A percentile compares a stretch with the other conserved stretches of the same genome.
These are phyloP conservation scores for Xylaria sp. DNA, from an alignment of 2,329 filamentous ascomycete species.

Conservation along the genomic window DNA sequence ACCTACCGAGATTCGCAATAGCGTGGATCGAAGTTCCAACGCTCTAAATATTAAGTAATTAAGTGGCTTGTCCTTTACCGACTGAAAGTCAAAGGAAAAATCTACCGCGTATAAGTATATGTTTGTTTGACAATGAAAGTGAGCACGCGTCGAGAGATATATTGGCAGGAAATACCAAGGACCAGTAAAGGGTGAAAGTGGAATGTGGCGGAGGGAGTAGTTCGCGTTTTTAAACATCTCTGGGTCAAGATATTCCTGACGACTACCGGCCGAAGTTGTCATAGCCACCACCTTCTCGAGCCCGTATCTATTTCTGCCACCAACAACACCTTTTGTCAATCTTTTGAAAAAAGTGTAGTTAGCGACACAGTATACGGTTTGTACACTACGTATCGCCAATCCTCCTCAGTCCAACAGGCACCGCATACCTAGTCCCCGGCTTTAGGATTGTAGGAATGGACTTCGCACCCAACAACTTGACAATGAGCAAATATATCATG, in stretches of 20 bases:
- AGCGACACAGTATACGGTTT: background rate
- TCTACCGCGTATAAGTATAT: background rate
- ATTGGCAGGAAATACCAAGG: constrained; percentile 7
- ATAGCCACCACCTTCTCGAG: constrained; percentile 27
- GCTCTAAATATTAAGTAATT: background rate
- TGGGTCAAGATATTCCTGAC: constrained; percentile 15
- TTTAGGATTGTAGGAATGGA: constrained; percentile 7
- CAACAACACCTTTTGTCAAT: constrained; percentile 18
- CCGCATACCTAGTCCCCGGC: background rate
- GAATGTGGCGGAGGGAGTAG: constrained; percentile 7
- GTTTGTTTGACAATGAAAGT: background rate
- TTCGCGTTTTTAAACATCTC: constrained; percentile 23
- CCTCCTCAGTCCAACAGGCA: constrained; percentile 1
- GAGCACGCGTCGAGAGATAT: constrained; percentile 10
- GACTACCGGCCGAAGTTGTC: background rate
- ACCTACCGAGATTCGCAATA: constrained; percentile 16
- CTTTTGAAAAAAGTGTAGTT: background rate
- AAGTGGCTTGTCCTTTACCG: background rate
- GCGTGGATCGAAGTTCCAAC: background rate
- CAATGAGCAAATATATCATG: constrained; percentile 5
- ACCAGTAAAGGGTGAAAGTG: background rate
- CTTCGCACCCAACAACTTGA: background rate
- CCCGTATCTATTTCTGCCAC: constrained; percentile 25
- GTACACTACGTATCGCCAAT: background rate
- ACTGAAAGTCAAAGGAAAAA: background rate